Percentiles rank a stretch among this genome's conserved stretches.
Evolutionary conservation across 2,329 filamentous ascomycete species (phyloP).

Genomic region (Fusarium sp.): DNA sequence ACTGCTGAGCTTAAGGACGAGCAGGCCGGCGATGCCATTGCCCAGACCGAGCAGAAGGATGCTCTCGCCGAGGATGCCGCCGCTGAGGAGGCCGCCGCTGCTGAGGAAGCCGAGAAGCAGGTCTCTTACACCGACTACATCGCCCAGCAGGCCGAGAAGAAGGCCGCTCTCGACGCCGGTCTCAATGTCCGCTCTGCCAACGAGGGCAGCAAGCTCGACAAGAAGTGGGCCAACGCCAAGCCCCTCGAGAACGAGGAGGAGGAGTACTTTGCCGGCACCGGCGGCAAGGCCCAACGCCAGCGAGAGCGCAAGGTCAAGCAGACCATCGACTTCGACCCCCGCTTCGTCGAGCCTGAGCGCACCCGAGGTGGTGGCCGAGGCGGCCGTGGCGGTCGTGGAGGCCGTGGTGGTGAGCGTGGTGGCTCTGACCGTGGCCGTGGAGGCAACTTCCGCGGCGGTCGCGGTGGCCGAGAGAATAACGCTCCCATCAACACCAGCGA

Average conservation of each 20-base stretch:
- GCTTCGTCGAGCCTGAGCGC: constrained; percentile 75
- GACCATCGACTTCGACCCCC: constrained; percentile 85
- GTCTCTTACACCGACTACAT: constrained; percentile 92
- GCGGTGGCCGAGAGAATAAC: constrained; percentile 40
- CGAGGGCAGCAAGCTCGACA: constrained; percentile 85
- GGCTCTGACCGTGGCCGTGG: constrained; percentile 51
- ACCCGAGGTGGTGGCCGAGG: constrained; percentile 61
- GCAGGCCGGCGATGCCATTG: constrained; percentile 88
- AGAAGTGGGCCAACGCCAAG: constrained; percentile 93
- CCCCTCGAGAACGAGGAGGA: constrained; percentile 71
- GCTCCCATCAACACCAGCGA: constrained; percentile 64
- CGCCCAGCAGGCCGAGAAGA: constrained; percentile 75
- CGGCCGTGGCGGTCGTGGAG: constrained; percentile 53
- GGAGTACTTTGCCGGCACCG: constrained; percentile 76
- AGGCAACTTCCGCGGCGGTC: constrained; percentile 37
- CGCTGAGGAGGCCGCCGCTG: constrained; percentile 55
- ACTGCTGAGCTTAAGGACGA: constrained; percentile 88
- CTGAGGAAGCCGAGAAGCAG: constrained; percentile 75
- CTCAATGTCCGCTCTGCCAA: constrained; percentile 87
- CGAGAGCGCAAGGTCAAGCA: constrained; percentile 93
- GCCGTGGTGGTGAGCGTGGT: constrained; percentile 55
- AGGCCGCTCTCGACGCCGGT: constrained; percentile 68
- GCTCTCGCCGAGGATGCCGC: constrained; percentile 60
- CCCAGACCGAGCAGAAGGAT: constrained; percentile 82
- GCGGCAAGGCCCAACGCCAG: constrained; percentile 82